Conservation (phyloP, 768 basidiomycete species). For the Hygrophoropsis aurantiaca region DNA sequence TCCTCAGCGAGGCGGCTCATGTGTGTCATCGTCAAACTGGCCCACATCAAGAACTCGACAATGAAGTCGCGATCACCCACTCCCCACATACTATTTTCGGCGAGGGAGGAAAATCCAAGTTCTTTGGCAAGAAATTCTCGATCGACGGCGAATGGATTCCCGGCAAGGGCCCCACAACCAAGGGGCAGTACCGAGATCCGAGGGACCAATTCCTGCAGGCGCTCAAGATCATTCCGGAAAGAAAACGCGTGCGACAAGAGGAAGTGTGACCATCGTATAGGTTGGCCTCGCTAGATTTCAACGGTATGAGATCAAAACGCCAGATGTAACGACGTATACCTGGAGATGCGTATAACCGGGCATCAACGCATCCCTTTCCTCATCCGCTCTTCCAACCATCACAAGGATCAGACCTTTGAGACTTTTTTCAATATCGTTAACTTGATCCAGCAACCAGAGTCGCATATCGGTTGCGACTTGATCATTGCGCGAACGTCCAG, state of each 20-base stretch:
- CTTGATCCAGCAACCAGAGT: constrained; percentile 87
- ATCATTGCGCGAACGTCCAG: constrained; percentile 95
- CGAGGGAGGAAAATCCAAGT: constrained; percentile 83
- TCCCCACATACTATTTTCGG: constrained; percentile 96
- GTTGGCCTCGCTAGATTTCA: constrained; percentile 90
- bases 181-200: constrained; percentile 93
- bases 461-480: constrained; percentile 99
- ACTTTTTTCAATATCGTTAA: constrained; percentile 59
- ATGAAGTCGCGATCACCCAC: constrained; percentile 97
- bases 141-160: constrained; percentile 94
- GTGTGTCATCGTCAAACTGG: constrained; percentile 88
- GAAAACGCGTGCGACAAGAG: constrained; percentile 94
- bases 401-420: constrained; percentile 82
- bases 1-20: constrained; percentile 95
- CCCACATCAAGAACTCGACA: constrained; percentile 97
- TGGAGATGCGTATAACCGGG: constrained; percentile 99
- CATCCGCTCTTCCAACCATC: constrained; percentile 89
- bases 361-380: constrained; percentile 86
- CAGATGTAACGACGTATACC: constrained; percentile 41
- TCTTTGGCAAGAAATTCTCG: constrained; percentile 90
- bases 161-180: constrained; percentile 92
- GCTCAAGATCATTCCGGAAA: constrained; percentile 86
- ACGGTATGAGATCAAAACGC: no score
- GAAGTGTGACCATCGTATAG: constrained; percentile 98
- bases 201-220: constrained; percentile 79